Evolutionary conservation across 306 rosid species (phyloP).

Genomic region (peach (Prunus persica)): Prunus_persica_NCBIv2 NC_034009.1:8322501-8323000

Average conservation of each 20-base stretch:
- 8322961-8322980: conserved; percentile 88
- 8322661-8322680: conserved; percentile 93
- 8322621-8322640: conserved; percentile 77
- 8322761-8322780: background rate
- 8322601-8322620: conserved; percentile 70
- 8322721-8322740: conserved; percentile 70
- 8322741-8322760: background rate
- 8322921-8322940: conserved; percentile 95
- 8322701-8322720: conserved; percentile 90
- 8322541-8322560: background rate
- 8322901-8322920: conserved; percentile 99
- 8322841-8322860: background rate
- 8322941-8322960: conserved; percentile 83
- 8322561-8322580: background rate
- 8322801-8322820: background rate
- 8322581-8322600: conserved; percentile 5
- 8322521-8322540: background rate
- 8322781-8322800: background rate
- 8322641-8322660: conserved; percentile 90
- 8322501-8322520: background rate
- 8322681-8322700: conserved; percentile 99
- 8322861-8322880: background rate
- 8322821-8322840: background rate
- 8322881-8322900: conserved; percentile 20
- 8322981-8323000: conserved; percentile 88